Evolutionary conservation across 2,329 filamentous ascomycete species (phyloP).

Genomic region (Apiospora phragmitis): DNA sequence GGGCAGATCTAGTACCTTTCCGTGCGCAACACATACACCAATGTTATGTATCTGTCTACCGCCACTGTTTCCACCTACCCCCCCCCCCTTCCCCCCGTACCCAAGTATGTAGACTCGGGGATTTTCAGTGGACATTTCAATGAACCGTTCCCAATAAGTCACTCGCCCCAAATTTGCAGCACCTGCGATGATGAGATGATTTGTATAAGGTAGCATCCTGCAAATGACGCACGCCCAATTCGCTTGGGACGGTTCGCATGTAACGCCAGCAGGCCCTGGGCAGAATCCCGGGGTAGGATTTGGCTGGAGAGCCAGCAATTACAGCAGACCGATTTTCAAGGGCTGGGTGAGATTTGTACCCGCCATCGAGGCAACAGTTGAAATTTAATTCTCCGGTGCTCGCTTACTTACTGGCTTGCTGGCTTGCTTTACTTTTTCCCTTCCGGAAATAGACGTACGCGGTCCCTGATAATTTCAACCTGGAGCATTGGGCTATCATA

Average conservation of each 20-base stretch:
- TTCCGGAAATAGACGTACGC: neutral
- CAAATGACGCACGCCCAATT: neutral
- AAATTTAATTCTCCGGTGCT: conserved; percentile 8
- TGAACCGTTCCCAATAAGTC: neutral
- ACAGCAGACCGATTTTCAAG: neutral
- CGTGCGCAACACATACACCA: neutral
- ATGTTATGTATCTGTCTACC: neutral
- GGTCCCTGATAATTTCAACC: neutral
- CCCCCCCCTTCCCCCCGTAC: neutral
- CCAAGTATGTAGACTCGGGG: neutral
- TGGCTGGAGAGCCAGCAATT: conserved; percentile 2
- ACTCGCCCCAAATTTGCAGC: neutral
- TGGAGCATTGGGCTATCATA: neutral
- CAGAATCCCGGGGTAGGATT: neutral
- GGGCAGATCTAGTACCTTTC: neutral
- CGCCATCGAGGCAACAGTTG: neutral
- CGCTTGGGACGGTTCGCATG: neutral
- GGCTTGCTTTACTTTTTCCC: neutral
- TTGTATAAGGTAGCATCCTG: neutral
- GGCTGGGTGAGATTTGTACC: neutral
- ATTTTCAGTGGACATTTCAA: neutral
- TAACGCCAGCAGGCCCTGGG: neutral
- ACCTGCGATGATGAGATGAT: neutral
- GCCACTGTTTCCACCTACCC: no score
- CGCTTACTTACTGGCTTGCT: neutral